Evolutionary conservation across 202 grass and related monocot genomes (phyloP), one percentile per base, ranked within the genome.

Genomic region (Musa balbisiana): DNA sequence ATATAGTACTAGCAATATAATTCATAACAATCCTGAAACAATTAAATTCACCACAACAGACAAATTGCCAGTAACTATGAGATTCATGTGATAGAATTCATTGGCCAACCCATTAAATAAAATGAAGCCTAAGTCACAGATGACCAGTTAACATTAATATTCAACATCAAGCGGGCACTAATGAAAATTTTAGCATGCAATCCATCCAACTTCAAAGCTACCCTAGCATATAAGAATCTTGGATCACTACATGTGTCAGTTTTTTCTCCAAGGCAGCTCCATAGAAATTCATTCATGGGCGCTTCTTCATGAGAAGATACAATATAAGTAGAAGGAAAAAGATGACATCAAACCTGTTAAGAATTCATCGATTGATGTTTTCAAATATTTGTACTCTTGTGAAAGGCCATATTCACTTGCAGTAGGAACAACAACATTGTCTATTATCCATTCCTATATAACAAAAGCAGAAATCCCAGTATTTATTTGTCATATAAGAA

Each of bases 371-470:
- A 98, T 92, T 24, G 94, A 93, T 65, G 66, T 76, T 80, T 92
- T 98, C 79, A 98, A 81, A 82, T 98, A 93, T 76, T 82, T 85
- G 79, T 93, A 94, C 64, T 98, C 88, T 85, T 89, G 76, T 24
- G 83, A 69, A 19, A 98, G 84, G 53, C 86, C 91, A 49, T 91
- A 91, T 8, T 79, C 85, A 81, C 83, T 83, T 72, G 91, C 94
- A 67, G 83, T 62, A 78, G 94, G 90, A 83, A 98, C 90, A 5
- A 98, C 90, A n/a, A 91, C 81, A 56, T 98, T 98, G 84, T 98
- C 91, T 2, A 98, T 91, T 27, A 72, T 76, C 91, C 88, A 98
- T 85, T 84, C 79, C 94, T 93, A 83, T 1, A 75, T 20, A 49
- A 73, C 50, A 14, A 71, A 59, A 73, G 17, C 8, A 69, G 52